phyloP scores from a whole-genome alignment of 306 rosid genomes.

The Begonia peltatifolia region DNA sequence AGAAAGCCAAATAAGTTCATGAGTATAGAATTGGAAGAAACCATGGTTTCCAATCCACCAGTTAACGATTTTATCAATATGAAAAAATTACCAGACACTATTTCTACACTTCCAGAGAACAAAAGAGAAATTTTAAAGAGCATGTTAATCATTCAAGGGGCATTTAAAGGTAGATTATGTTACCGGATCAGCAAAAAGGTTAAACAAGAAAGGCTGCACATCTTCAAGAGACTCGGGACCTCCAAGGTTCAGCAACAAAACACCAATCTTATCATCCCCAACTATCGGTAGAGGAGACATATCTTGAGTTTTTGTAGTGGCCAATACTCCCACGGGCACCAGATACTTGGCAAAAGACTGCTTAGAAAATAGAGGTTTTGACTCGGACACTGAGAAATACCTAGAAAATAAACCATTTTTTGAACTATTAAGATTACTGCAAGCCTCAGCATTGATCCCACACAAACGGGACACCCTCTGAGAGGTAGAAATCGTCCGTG shows the following conservation, averaged over 20 bases:
- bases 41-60: no score
- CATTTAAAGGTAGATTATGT: conserved; percentile 7
- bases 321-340: conserved; percentile 49
- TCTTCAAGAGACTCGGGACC: conserved; percentile 97
- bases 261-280: conserved; percentile 68
- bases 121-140: no score
- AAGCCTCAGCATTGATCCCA: conserved; percentile 29
- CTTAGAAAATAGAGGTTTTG: conserved; percentile 38
- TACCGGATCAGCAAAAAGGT: conserved; percentile 98
- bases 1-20: no score
- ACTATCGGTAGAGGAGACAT: conserved; percentile 29
- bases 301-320: conserved; percentile 36
- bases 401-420: conserved; percentile 24
- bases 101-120: no score
- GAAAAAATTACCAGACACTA: no score
- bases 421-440: conserved; percentile 11
- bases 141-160: background rate
- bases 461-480: conserved; percentile 37
- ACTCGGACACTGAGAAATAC: conserved; percentile 29
- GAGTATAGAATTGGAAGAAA: no score
- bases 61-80: no score
- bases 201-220: conserved; percentile 90
- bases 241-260: conserved; percentile 84
- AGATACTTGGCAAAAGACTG: conserved; percentile 32
- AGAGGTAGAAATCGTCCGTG: conserved; percentile 34